These are phyloP conservation scores for Euphorbia pulcherrima DNA, from an alignment of 345 rosid species.

Conservation along the genomic window DNA sequence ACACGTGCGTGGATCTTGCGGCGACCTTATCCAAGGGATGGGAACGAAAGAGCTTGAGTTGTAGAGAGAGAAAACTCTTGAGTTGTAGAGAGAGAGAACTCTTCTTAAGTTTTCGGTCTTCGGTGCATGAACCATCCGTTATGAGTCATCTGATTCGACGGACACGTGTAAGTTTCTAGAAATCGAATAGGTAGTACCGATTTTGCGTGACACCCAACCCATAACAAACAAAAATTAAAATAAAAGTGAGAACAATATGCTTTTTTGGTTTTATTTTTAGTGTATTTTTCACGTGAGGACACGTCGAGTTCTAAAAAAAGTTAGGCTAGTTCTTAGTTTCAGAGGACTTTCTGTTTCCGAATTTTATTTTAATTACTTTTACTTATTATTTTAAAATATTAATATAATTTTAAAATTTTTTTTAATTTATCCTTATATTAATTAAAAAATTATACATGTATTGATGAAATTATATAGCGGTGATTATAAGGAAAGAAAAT, in stretches of 20 bases:
- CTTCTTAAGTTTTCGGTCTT: not conserved
- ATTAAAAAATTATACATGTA: no score
- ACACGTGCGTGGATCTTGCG: constrained; percentile 38
- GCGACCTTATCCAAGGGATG: constrained; percentile 34
- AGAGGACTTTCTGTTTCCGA: no score
- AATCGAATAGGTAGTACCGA: not conserved
- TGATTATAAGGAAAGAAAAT: no score
- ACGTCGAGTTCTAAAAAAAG: constrained; percentile 18
- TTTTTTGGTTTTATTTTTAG: not conserved
- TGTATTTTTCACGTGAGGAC: constrained; percentile 26
- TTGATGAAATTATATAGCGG: no score
- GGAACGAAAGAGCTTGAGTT: not conserved
- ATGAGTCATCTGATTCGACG: constrained; percentile 12
- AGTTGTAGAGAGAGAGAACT: not conserved
- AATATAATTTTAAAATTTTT: no score
- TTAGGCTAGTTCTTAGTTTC: constrained; percentile 28
- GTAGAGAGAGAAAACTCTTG: not conserved
- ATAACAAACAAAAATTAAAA: not conserved
- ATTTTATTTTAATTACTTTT: no score
- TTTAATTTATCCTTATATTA: no score
- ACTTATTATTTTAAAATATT: no score
- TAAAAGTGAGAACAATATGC: not conserved
- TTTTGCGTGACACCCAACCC: not conserved
- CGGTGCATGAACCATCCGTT: constrained; percentile 45
- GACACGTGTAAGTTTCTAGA: constrained; percentile 38